These are phyloP conservation scores for Saccharomycopsis crataegensis DNA, from an alignment of 1,139 yeast species.

Conservation along the genomic window DNA sequence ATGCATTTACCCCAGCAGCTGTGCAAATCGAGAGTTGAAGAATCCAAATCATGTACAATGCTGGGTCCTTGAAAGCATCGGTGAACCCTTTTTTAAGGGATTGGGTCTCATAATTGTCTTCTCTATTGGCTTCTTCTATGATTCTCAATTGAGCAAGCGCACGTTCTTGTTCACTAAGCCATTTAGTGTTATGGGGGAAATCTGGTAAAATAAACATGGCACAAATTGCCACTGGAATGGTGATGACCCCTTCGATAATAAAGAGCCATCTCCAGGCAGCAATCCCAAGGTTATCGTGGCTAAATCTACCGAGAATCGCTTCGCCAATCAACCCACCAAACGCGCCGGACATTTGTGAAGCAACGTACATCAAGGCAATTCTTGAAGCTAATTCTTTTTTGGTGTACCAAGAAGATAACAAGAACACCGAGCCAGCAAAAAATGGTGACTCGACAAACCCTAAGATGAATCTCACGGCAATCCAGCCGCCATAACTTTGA, in stretches of 20 bases:
- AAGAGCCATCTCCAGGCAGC: conserved; percentile 56
- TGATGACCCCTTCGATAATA: conserved; percentile 50
- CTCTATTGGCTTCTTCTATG: conserved; percentile 11
- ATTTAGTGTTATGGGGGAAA: conserved; percentile 12
- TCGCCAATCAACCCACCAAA: conserved; percentile 52
- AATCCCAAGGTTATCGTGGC: conserved; percentile 29
- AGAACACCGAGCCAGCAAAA: conserved; percentile 42
- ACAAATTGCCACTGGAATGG: conserved; percentile 41
- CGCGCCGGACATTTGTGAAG: conserved; percentile 52
- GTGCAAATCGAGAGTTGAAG: conserved; percentile 29
- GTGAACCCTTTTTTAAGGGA: conserved; percentile 5
- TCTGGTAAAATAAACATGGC: conserved; percentile 17
- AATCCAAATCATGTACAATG: conserved; percentile 35
- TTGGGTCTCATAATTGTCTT: conserved; percentile 10
- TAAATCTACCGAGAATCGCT: conserved; percentile 29
- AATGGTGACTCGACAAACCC: conserved; percentile 47
- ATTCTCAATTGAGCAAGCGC: conserved; percentile 17
- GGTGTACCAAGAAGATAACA: conserved; percentile 46
- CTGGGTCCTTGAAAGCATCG: conserved; percentile 13
- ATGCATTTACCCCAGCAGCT: conserved; percentile 17
- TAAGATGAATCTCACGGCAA: conserved; percentile 33
- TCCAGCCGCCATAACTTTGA: conserved; percentile 33
- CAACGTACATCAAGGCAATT: conserved; percentile 52
- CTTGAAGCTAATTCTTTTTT: conserved; percentile 43
- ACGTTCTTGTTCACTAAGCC: conserved; percentile 12